Evolutionary conservation across 2,329 filamentous ascomycete genomes (phyloP), one percentile per base, ranked within the genome.

Genomic region (Fusarium nurragi): DNA sequence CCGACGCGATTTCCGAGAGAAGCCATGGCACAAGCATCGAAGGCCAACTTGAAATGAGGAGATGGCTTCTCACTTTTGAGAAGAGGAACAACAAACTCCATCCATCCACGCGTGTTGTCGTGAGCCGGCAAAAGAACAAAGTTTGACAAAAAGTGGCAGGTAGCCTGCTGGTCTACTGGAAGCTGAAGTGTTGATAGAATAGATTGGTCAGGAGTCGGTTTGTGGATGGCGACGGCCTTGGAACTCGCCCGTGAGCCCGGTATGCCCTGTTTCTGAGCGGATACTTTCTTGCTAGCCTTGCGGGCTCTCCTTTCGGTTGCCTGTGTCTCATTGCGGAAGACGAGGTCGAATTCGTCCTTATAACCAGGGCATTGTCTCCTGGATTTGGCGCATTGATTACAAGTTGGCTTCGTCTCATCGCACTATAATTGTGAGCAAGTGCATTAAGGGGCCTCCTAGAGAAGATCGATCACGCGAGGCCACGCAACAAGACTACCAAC

Each of bases 311-410:
- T 82, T 70, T 88, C 87, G 30, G 88, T 89, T 2, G 88, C 87
- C 66, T 86, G 85, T 25, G 89, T 91, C 77, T 91, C 89, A 73
- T 91, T 89, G 54, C 89, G 86, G 69, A 91, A 90, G 52, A 92
- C 85, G 22, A 91, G 77, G 68, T 92, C 89, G 68, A 91, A 90
- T 65, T 90, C 88, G 71, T 90, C 87, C 73, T 87, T 87, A 76
- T 90, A 90, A 41, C 88, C 88, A 4, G 88, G 88, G 71, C 88
- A 90, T 65, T 84, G 80, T 36, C 87, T 83, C 55, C 85, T 81
- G 34, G 87, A 88, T 70, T 89, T 90, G 64, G 81, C 78, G 70
- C 88, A 90, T 72, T 90, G 87, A 37, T 83, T 84, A 75, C 88
- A 90, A 6, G 84, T 86, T 11, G 88, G 88, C 64, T 86, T 88